Percentiles rank a stretch among this genome's conserved stretches.
Conservation (phyloP, 345 rosid species). For the Bruguiera sexangula region DNA sequence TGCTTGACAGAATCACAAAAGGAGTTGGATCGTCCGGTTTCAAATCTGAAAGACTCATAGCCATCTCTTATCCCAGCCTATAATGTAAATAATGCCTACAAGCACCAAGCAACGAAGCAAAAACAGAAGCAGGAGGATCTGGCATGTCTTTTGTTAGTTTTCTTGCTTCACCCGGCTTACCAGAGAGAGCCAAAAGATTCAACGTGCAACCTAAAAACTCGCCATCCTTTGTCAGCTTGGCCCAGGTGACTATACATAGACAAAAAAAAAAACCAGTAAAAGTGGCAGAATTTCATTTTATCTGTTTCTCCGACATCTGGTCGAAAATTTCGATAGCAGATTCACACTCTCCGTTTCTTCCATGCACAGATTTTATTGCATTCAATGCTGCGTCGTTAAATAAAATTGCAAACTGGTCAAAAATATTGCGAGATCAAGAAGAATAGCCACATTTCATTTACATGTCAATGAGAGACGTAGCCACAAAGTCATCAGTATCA, state of each 20-base stretch:
- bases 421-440: constrained; percentile 37
- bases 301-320: constrained; percentile 37
- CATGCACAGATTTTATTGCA: constrained; percentile 62
- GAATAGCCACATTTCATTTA: constrained; percentile 60
- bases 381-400: constrained; percentile 64
- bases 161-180: constrained; percentile 50
- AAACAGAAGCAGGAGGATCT: constrained; percentile 45
- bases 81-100: constrained; percentile 42
- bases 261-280: constrained; percentile 38
- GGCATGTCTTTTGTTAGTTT: constrained; percentile 39
- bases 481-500: too few species aligned
- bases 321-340: constrained; percentile 49
- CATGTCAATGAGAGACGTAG: constrained; percentile 23
- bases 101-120: constrained; percentile 56
- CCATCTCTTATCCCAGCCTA: constrained; percentile 47
- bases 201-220: constrained; percentile 46
- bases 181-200: constrained; percentile 54
- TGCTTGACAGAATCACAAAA: constrained; percentile 52
- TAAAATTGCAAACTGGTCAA: constrained; percentile 41
- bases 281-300: constrained; percentile 51
- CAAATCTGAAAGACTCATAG: constrained; percentile 42
- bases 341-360: constrained; percentile 54
- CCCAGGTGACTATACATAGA: constrained; percentile 57
- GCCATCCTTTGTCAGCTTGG: constrained; percentile 39
- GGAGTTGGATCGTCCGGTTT: constrained; percentile 51